Evolutionary conservation across 1,284 basidiomycete genomes (phyloP).

Genomic region (Sanghuangporus baumii): DNA sequence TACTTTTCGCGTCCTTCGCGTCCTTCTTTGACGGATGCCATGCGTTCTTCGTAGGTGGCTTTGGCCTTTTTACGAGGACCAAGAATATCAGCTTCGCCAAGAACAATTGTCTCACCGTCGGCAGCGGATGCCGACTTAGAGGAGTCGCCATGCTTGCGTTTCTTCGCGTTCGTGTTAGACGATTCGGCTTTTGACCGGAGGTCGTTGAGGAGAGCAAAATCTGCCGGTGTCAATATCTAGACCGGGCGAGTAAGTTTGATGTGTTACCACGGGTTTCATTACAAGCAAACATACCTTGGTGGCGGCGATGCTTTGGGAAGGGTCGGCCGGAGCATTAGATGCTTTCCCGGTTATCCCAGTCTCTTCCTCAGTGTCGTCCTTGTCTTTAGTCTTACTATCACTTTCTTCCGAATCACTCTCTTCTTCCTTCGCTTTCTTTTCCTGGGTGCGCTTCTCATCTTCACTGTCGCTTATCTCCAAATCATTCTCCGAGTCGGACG

Average conservation of each 20-base stretch:
- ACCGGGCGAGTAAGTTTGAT: not conserved
- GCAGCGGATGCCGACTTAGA: constrained; percentile 38
- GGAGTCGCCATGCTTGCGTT: constrained; percentile 74
- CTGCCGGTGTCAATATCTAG: constrained; percentile 95
- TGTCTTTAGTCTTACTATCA: constrained; percentile 23
- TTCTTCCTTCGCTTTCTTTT: constrained; percentile 29
- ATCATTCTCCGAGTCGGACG: constrained; percentile 64
- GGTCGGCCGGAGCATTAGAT: not conserved
- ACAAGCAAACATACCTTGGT: constrained; percentile 53
- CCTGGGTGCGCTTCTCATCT: constrained; percentile 55
- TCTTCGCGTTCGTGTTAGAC: constrained; percentile 61
- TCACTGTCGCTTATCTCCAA: constrained; percentile 85
- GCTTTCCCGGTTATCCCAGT: not conserved
- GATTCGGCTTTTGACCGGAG: constrained; percentile 79
- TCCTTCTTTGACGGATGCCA: constrained; percentile 89
- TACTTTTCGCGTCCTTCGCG: constrained; percentile 96
- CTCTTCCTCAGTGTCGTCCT: constrained; percentile 29
- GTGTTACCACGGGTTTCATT: constrained; percentile 2
- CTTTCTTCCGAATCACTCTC: constrained; percentile 23
- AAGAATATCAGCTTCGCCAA: constrained; percentile 90
- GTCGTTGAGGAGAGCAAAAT: constrained; percentile 92
- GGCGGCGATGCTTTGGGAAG: constrained; percentile 52
- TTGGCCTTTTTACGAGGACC: constrained; percentile 94
- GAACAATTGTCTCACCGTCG: constrained; percentile 53
- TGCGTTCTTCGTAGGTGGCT: constrained; percentile 90